Evolutionary conservation across 2,329 filamentous ascomycete species (phyloP), one percentile per base, ranked within the genome.

Genomic region (Fusarium protoensiforme): DNA sequence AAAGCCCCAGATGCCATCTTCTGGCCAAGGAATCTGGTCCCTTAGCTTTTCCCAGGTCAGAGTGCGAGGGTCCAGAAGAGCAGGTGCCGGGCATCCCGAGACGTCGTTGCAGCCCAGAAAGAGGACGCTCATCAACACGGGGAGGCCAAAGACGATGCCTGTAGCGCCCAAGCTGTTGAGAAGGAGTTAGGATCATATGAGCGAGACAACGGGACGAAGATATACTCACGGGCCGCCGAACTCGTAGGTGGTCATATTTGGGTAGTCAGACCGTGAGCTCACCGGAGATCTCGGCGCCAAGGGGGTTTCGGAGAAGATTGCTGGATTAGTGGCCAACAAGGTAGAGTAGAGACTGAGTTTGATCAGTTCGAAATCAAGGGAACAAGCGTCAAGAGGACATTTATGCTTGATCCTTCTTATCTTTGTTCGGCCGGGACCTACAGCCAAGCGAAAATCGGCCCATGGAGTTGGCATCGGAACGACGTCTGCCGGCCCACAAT

Each of bases 91-190:
- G 78, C 95, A 98, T 65, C 95, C 95, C 7, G 93, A 91, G 63
- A 95, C 86, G 80, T 98, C 94, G 82, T 98, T 98, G 87, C 95
- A 97, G 76, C 93, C 85, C 77, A 97, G 95, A 58, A 91, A 89
- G 76, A 94, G 91, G 65, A 90, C 81, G 81, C 95, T 95, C 78
- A 94, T 88, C 58, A 94, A 85, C 24, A 93, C 67, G 0, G 95
- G 95, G 1, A 97, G 89, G 57, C 92, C 92, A 76, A 96, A 92
- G 22, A 92, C 92, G 74, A 98, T 93, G 59, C 85, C 88, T 29
- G 91, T 87, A 29, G 93, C 93, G 64, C 94, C 94, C 57, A 91
- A 84, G 53, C 94, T 96, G 27, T 8, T 4, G 5, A 43, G 8
- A 4, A 13, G 1, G 11, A 13, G 38, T 67, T 20, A 64, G 39